These are phyloP conservation scores for Suillus clintonianus DNA, from an alignment of 768 basidiomycete genomes.

Conservation along the genomic window DNA sequence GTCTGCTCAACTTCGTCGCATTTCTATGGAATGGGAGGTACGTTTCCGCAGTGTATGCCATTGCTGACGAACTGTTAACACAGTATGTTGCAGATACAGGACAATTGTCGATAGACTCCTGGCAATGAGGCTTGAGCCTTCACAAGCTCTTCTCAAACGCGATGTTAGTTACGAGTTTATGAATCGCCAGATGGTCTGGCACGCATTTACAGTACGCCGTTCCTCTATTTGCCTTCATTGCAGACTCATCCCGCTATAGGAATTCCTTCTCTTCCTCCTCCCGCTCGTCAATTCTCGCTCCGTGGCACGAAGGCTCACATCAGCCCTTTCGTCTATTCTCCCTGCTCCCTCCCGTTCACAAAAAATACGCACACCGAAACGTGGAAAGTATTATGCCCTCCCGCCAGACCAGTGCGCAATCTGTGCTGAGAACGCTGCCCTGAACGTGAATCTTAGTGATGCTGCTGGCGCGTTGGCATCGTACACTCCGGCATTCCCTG, in stretches of 20 bases:
- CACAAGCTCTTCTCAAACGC: conserved; percentile 65
- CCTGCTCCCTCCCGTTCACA: conserved; percentile 29
- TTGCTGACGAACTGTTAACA: conserved; percentile 6
- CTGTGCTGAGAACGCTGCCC: conserved; percentile 77
- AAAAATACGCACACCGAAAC: conserved; percentile 16
- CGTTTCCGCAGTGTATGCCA: conserved; percentile 26
- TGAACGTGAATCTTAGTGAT: conserved; percentile 57
- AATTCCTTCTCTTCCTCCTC: conserved; percentile 91
- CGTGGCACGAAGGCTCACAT: conserved; percentile 57
- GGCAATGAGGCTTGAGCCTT: conserved; percentile 70
- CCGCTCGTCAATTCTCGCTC: conserved; percentile 77
- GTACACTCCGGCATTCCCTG: conserved; percentile 24
- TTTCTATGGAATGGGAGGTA: conserved; percentile 90
- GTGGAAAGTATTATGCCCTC: conserved; percentile 71
- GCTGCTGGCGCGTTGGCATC: conserved; percentile 49
- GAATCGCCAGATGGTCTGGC: conserved; percentile 99
- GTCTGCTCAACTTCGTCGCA: conserved; percentile 73
- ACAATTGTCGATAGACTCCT: conserved; percentile 81
- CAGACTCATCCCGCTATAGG: conserved; percentile 48
- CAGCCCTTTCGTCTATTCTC: conserved; percentile 34
- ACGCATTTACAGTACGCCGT: conserved; percentile 86
- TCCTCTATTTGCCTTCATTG: background rate
- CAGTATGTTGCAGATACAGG: conserved; percentile 64
- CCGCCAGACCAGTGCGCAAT: conserved; percentile 84
- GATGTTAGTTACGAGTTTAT: conserved; percentile 98